Conservation (phyloP, 1,284 basidiomycete species). For the Mycena sp. region DNA sequence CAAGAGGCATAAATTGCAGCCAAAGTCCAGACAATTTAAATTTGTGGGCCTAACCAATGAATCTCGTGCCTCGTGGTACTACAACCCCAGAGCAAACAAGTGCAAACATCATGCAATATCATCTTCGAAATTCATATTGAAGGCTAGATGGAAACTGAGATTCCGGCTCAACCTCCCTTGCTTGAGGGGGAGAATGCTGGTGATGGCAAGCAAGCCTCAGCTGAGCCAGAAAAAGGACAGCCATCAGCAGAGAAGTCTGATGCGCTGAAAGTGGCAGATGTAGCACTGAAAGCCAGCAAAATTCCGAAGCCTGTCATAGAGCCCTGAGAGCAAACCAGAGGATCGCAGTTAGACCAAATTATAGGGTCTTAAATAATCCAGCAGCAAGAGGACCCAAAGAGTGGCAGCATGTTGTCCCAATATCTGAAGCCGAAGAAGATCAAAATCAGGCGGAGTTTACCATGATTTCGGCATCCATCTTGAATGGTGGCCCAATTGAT, state of each 20-base stretch:
- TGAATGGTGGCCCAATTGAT: not conserved
- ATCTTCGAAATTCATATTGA: constrained; percentile 26
- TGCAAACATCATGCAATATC: constrained; percentile 36
- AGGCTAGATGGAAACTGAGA: not conserved
- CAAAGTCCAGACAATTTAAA: constrained; percentile 30
- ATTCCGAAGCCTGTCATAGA: no score
- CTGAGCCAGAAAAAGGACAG: not conserved
- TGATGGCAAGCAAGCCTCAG: no score
- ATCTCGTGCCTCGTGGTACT: constrained; percentile 31
- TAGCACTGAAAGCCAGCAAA: no score
- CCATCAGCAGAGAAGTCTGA: no score
- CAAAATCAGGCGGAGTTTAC: not conserved
- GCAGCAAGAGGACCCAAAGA: constrained; percentile 1
- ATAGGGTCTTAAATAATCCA: not conserved
- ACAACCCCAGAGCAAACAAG: constrained; percentile 22
- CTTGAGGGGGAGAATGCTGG: no score
- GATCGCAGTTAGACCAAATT: not conserved
- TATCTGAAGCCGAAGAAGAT: not conserved
- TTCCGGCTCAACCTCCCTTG: not conserved
- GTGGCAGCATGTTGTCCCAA: constrained; percentile 6
- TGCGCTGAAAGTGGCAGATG: no score
- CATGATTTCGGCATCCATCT: not conserved
- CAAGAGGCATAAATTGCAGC: constrained; percentile 12
- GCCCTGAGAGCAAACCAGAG: no score
- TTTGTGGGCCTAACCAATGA: constrained; percentile 36